Evolutionary conservation across 2,329 filamentous ascomycete genomes (phyloP), one percentile per base, ranked within the genome.

Genomic region (Penicillium digitatum): DNA sequence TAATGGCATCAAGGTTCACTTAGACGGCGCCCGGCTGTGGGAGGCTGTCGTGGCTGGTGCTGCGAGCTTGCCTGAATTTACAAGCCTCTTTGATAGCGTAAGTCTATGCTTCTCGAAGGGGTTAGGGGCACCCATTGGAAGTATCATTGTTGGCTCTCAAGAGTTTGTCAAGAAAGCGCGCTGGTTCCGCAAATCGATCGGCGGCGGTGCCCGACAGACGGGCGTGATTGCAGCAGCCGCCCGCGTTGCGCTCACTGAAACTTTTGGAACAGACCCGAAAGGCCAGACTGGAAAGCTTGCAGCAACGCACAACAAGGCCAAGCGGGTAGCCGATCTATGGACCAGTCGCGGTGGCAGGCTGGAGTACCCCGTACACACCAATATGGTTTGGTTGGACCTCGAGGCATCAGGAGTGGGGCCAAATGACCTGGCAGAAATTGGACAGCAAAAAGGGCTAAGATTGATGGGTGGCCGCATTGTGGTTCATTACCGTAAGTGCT

Each of bases 321-420:
- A 81, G 70, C 76, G 76, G 62, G 78, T 92, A 24, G 84, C 81
- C 26, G 74, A 78, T 31, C 71, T 88, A 60, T 95, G 90, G 90
- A 81, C 78, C 5, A 75, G 74, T 16, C 77, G 86, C 48, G 90
- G 90, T 5, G 90, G 90, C 1, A 83, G 82, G 72, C 73, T 90
- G 54, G 73, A 79, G 20, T 79, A 86, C 56, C 87, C 88, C 0
- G 86, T 88, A 1, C 86, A 95, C 68, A 95, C 90, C n/a, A 95
- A 95, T 74, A 95, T 95, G 89, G 84, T 90, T 32, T 95, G 89
- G 90, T 67, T 95, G 55, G 87, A 95, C 70, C 76, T 94, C 16
- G 81, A 84, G 29, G 80, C 80, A 1, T 81, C 82, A 11, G 82
- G 82, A 0, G 69, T 86, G 31, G 74, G 76, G 3, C 69, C 69